A percentile compares a stretch with the other conserved stretches of the same genome.
phyloP scores from a whole-genome alignment of 2,329 filamentous ascomycete species.

The Fusarium sp. region DNA sequence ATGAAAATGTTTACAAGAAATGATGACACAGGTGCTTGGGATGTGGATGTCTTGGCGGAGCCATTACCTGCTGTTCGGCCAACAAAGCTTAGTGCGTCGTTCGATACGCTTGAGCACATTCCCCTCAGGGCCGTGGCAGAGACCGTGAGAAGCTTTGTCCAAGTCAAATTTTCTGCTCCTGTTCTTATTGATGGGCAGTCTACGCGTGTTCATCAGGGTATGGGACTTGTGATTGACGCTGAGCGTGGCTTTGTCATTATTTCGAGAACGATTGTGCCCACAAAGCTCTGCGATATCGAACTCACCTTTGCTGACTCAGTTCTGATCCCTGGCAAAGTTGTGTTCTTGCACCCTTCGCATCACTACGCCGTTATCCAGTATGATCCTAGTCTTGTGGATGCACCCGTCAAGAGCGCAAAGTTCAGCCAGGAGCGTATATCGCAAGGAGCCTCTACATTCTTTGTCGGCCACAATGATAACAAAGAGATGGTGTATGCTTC shows the following conservation, averaged over 20 bases:
- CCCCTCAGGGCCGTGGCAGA: constrained; percentile 89
- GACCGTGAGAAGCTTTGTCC: constrained; percentile 92
- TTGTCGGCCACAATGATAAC: constrained; percentile 96
- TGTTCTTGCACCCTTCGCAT: constrained; percentile 95
- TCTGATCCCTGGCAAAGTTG: constrained; percentile 90
- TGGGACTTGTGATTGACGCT: constrained; percentile 94
- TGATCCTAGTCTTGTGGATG: constrained; percentile 89
- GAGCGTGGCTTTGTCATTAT: constrained; percentile 95
- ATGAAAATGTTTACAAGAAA: constrained; percentile 94
- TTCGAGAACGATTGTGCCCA: constrained; percentile 91
- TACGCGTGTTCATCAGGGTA: constrained; percentile 82
- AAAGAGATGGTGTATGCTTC: constrained; percentile 92
- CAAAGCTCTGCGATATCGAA: constrained; percentile 95
- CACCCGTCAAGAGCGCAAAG: constrained; percentile 88
- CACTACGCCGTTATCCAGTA: constrained; percentile 98
- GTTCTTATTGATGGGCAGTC: constrained; percentile 84
- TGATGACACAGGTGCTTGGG: constrained; percentile 90
- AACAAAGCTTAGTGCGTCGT: constrained; percentile 82
- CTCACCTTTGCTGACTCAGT: constrained; percentile 98
- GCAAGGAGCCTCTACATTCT: constrained; percentile 93
- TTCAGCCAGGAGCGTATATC: constrained; percentile 85
- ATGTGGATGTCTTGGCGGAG: constrained; percentile 87
- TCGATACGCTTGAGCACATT: constrained; percentile 90
- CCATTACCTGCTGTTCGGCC: constrained; percentile 79
- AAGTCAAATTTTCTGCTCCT: constrained; percentile 91